Conservation (phyloP, 2,329 filamentous ascomycete genomes). For the Fusarium incarnatum region DNA sequence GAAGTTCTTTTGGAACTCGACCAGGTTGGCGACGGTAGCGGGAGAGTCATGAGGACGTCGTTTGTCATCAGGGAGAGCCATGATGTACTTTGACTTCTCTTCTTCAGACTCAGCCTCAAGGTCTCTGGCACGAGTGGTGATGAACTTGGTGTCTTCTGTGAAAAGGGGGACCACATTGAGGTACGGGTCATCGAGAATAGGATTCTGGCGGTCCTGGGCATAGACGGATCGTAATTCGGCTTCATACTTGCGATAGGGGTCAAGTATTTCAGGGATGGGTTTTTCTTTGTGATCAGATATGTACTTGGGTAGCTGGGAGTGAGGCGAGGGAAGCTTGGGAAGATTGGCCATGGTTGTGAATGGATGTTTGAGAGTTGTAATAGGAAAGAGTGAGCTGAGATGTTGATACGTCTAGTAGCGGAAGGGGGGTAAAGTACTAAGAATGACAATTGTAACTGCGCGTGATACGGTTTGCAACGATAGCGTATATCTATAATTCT, state of each 20-base stretch:
- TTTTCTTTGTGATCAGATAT: slow-evolving; percentile 65
- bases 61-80: slow-evolving; percentile 71
- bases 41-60: slow-evolving; percentile 72
- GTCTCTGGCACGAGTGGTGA: slow-evolving; percentile 73
- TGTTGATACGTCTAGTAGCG: neutral
- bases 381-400: neutral
- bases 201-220: slow-evolving; percentile 73
- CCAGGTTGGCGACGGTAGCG: slow-evolving; percentile 74
- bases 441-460: neutral
- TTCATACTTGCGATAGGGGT: slow-evolving; percentile 76
- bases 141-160: slow-evolving; percentile 63
- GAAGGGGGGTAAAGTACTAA: neutral
- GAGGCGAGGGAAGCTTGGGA: slow-evolving; percentile 60
- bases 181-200: slow-evolving; percentile 65
- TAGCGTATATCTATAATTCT: neutral
- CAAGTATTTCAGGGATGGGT: slow-evolving; percentile 68
- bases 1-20: slow-evolving; percentile 83
- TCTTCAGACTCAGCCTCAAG: slow-evolving; percentile 67
- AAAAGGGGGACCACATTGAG: slow-evolving; percentile 77
- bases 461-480: neutral
- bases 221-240: slow-evolving; percentile 73
- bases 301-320: slow-evolving; percentile 61
- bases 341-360: slow-evolving; percentile 52
- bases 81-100: slow-evolving; percentile 75
- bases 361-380: neutral